phyloP scores from a whole-genome alignment of 2,329 filamentous ascomycete genomes.

The Leptographium procerum region DNA sequence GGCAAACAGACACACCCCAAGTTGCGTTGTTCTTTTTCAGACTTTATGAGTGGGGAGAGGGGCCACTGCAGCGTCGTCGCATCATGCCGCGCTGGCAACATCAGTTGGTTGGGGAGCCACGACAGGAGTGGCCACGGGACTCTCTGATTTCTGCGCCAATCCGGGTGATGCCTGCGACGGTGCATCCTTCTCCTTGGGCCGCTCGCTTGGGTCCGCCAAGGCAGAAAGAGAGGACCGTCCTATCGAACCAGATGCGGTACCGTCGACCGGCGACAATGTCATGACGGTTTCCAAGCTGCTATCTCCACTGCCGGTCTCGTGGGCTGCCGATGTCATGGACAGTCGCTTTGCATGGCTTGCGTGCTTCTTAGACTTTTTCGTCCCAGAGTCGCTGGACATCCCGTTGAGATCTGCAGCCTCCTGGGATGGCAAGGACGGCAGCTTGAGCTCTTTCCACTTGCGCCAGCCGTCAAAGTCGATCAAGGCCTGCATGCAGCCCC shows the following conservation, averaged over 20 bases:
- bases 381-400: constrained; percentile 17
- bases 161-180: neutral
- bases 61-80: neutral
- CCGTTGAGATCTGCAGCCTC: neutral
- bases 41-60: neutral
- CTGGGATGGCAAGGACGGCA: neutral
- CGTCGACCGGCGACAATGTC: constrained; percentile 1
- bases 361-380: constrained; percentile 2
- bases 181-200: neutral
- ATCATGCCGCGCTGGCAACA: neutral
- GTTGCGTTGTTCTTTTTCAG: neutral
- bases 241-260: neutral
- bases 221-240: neutral
- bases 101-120: neutral
- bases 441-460: constrained; percentile 80
- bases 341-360: constrained; percentile 3
- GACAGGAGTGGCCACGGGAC: neutral
- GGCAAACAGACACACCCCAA: neutral
- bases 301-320: neutral
- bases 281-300: constrained; percentile 1
- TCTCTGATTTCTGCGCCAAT: neutral
- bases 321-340: neutral
- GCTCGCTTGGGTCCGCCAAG: neutral
- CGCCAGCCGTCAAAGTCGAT: constrained; percentile 98
- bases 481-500: constrained; percentile 98